phyloP scores from a whole-genome alignment of 257 asterid species.

The Striga asiatica region DNA sequence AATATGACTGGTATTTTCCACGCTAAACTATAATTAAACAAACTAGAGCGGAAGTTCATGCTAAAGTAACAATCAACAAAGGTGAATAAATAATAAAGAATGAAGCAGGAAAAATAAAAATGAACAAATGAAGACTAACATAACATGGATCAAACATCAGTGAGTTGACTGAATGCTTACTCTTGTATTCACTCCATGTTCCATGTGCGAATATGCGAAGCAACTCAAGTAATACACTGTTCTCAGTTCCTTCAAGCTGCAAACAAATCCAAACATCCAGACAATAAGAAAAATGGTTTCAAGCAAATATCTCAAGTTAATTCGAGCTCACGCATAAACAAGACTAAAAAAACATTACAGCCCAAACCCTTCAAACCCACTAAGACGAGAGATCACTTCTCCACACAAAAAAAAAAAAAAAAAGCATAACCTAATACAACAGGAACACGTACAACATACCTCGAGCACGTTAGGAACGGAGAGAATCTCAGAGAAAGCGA shows the following conservation, averaged over 20 bases:
- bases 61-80: no score
- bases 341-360: background rate
- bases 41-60: no score
- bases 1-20: no score
- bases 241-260: constrained; percentile 91
- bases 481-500: constrained; percentile 94
- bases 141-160: no score
- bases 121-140: constrained; percentile 5
- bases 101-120: background rate
- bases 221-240: constrained; percentile 48
- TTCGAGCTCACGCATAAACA: background rate
- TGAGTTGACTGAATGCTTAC: constrained; percentile 29
- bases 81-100: background rate
- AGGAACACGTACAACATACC: constrained; percentile 25
- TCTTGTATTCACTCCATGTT: constrained; percentile 90
- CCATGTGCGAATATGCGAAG: constrained; percentile 82
- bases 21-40: no score
- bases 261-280: constrained; percentile 7
- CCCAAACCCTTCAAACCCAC: constrained; percentile 11
- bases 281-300: background rate
- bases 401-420: no score
- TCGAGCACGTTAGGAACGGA: constrained; percentile 48
- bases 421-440: background rate
- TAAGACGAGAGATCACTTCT: no score
- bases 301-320: background rate